phyloP scores from a whole-genome alignment of 768 basidiomycete genomes.

The Lanmaoa rubissima region DNA sequence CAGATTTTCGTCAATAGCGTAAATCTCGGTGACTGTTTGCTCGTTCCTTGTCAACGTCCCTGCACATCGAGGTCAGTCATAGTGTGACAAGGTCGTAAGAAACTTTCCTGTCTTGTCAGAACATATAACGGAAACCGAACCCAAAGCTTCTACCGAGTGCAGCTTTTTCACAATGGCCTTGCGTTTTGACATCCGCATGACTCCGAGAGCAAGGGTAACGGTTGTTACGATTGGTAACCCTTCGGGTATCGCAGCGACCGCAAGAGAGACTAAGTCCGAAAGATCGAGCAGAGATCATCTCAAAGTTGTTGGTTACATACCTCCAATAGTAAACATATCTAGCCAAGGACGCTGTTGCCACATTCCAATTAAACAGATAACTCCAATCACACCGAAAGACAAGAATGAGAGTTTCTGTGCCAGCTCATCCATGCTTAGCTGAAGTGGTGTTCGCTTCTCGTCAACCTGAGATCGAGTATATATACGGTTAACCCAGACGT shows the following conservation, averaged over 20 bases:
- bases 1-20: constrained; percentile 80
- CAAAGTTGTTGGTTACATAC: constrained; percentile 41
- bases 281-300: constrained; percentile 4
- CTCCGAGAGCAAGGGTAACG: constrained; percentile 92
- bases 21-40: constrained; percentile 88
- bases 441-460: constrained; percentile 89
- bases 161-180: constrained; percentile 98
- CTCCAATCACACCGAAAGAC: constrained; percentile 92
- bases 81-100: neutral
- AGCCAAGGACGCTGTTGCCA: constrained; percentile 85
- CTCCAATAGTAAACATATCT: constrained; percentile 99
- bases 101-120: constrained; percentile 89
- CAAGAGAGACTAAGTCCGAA: constrained; percentile 74
- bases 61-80: constrained; percentile 16
- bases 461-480: constrained; percentile 46
- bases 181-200: constrained; percentile 88
- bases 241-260: constrained; percentile 98
- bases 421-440: constrained; percentile 94
- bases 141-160: constrained; percentile 91
- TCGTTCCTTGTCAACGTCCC: constrained; percentile 96
- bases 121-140: constrained; percentile 95
- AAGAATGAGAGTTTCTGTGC: constrained; percentile 87
- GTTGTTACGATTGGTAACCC: constrained; percentile 96
- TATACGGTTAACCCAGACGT: neutral
- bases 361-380: constrained; percentile 90